Evolutionary conservation across 2,329 filamentous ascomycete genomes (phyloP).

Genomic region (Sporothrix inflata): DNA sequence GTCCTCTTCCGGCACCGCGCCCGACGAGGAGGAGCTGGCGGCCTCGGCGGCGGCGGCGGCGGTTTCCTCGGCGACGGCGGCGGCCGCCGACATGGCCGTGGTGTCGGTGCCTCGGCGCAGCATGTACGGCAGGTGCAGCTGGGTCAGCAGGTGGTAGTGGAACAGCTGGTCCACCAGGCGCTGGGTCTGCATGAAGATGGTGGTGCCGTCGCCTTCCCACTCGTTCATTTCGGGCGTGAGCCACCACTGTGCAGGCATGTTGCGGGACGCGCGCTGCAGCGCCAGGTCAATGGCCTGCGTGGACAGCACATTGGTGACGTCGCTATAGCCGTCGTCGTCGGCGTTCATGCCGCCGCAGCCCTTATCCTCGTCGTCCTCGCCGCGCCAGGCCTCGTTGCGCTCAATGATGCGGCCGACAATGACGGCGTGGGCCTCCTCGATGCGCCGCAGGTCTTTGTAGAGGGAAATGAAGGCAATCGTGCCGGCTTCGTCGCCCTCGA

Average conservation of each 20-base stretch:
- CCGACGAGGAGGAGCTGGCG: neutral
- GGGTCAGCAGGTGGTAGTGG: constrained; percentile 48
- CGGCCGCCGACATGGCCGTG: neutral
- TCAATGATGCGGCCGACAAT: constrained; percentile 47
- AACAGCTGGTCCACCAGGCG: constrained; percentile 48
- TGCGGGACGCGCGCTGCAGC: constrained; percentile 43
- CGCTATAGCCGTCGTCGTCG: constrained; percentile 36
- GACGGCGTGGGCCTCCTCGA: constrained; percentile 43
- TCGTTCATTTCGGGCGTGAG: constrained; percentile 34
- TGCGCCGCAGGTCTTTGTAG: constrained; percentile 35
- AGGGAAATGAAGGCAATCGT: neutral
- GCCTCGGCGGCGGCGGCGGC: neutral
- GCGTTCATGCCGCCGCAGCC: neutral
- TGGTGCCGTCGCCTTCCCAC: neutral
- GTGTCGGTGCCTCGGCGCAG: constrained; percentile 36
- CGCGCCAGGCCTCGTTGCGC: constrained; percentile 37
- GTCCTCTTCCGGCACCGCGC: neutral
- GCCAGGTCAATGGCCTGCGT: constrained; percentile 45
- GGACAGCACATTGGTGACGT: constrained; percentile 36
- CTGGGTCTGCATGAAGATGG: constrained; percentile 39
- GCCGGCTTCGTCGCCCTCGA: neutral
- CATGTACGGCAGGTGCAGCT: constrained; percentile 52
- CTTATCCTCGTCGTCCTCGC: constrained; percentile 22
- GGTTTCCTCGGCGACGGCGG: neutral
- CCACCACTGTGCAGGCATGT: constrained; percentile 52